phyloP scores from a whole-genome alignment of 208 protist genomes.

The Crithidia expoeki region DNA sequence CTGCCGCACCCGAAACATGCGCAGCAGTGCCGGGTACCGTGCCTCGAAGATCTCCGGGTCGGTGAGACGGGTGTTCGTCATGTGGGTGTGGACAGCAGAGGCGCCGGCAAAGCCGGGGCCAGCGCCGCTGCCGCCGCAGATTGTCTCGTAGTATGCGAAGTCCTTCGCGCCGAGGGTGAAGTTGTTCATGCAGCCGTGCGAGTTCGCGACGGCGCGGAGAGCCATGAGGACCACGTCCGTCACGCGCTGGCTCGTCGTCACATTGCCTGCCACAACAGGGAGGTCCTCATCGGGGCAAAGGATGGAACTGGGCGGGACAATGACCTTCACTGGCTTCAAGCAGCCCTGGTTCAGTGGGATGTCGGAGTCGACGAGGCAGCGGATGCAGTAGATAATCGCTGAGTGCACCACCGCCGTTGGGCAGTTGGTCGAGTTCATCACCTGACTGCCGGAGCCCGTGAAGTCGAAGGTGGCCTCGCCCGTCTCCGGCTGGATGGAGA shows the following conservation, averaged over 20 bases:
- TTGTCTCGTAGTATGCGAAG: conserved; percentile 97
- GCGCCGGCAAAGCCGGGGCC: conserved; percentile 85
- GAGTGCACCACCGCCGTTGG: conserved; percentile 92
- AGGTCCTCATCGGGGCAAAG: conserved; percentile 81
- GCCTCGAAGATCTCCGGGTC: conserved; percentile 93
- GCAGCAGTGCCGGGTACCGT: conserved; percentile 93
- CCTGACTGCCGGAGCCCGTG: conserved; percentile 84
- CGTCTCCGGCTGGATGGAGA: conserved; percentile 76
- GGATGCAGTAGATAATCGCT: conserved; percentile 95
- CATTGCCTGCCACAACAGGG: conserved; percentile 96
- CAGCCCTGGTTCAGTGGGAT: conserved; percentile 96
- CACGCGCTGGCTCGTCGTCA: conserved; percentile 94
- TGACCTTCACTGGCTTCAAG: conserved; percentile 85
- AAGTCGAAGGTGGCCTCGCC: conserved; percentile 94
- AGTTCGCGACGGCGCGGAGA: conserved; percentile 86
- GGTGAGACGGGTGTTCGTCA: conserved; percentile 97
- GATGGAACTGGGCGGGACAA: conserved; percentile 78
- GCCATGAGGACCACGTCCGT: conserved; percentile 95
- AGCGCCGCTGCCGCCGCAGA: conserved; percentile 94
- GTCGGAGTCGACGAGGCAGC: conserved; percentile 92
- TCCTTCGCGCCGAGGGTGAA: conserved; percentile 94
- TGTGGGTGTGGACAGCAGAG: conserved; percentile 95
- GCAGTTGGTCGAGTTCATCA: conserved; percentile 93
- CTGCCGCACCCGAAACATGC: conserved; percentile 78
- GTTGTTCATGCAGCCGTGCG: conserved; percentile 96